Percentiles rank a stretch among this genome's conserved stretches.
Evolutionary conservation across 78 protist genomes (phyloP).

Genomic region (Salpingoeca rosetta): DNA sequence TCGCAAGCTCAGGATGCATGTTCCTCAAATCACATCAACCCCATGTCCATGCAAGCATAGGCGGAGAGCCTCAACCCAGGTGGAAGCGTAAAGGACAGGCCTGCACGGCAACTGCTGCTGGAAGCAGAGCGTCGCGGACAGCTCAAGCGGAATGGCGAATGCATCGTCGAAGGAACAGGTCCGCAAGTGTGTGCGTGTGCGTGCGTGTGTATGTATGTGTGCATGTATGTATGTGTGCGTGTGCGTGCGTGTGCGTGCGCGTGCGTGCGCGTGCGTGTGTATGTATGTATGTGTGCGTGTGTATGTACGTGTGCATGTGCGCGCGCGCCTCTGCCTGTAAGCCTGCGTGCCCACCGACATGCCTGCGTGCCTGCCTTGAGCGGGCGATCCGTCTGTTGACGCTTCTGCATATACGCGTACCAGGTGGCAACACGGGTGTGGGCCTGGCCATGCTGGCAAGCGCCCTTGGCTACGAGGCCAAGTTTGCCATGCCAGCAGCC

Average conservation of each 20-base stretch:
- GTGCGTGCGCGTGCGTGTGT: neutral
- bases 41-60: neutral
- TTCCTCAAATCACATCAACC: neutral
- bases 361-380: too few relatives aligned
- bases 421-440: neutral
- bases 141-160: neutral
- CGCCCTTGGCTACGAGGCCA: neutral
- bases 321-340: neutral
- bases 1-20: neutral
- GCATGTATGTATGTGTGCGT: too few relatives aligned
- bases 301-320: neutral
- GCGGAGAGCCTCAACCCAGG: neutral
- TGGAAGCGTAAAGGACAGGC: neutral
- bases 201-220: neutral
- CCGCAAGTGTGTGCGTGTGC: neutral
- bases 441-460: neutral
- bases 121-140: neutral
- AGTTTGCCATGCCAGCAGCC: neutral
- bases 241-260: neutral
- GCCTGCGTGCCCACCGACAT: too few relatives aligned
- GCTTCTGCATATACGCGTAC: neutral
- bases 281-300: neutral
- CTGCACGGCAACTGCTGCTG: neutral
- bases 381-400: neutral
- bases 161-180: neutral